Evolutionary conservation across 305 asterid species (phyloP).

Genomic region (Fraxinus greggii): DNA sequence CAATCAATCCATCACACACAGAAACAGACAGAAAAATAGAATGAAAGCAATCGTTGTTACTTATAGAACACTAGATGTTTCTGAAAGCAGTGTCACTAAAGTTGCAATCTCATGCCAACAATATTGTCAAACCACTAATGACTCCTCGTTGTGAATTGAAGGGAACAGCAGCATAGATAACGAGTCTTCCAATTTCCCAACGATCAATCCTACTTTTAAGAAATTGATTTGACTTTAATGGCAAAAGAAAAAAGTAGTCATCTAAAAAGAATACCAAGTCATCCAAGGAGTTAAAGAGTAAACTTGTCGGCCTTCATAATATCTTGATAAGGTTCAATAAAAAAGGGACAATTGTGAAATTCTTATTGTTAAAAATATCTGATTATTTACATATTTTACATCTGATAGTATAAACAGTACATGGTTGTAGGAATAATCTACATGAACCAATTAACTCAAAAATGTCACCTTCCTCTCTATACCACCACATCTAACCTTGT

Average conservation of each 20-base stretch:
- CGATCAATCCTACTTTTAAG: not conserved
- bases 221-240: not conserved
- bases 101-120: not conserved
- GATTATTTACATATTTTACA: not conserved
- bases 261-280: not conserved
- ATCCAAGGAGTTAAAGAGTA: not conserved
- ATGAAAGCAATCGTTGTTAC: not conserved
- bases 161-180: not conserved
- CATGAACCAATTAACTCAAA: not conserved
- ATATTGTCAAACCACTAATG: not conserved
- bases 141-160: not conserved
- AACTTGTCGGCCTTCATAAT: not conserved
- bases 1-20: slow-evolving; percentile 5
- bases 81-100: not conserved
- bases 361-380: not conserved
- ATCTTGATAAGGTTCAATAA: not conserved
- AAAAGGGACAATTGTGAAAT: not conserved
- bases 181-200: not conserved
- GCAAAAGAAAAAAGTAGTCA: not conserved
- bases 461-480: not conserved
- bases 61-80: not conserved
- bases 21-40: not conserved
- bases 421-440: not conserved
- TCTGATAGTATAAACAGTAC: not conserved
- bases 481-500: not conserved